Percentiles rank a stretch among this genome's conserved stretches.
Conservation (phyloP, 768 basidiomycete genomes). For the Lentinula aciculospora region DNA sequence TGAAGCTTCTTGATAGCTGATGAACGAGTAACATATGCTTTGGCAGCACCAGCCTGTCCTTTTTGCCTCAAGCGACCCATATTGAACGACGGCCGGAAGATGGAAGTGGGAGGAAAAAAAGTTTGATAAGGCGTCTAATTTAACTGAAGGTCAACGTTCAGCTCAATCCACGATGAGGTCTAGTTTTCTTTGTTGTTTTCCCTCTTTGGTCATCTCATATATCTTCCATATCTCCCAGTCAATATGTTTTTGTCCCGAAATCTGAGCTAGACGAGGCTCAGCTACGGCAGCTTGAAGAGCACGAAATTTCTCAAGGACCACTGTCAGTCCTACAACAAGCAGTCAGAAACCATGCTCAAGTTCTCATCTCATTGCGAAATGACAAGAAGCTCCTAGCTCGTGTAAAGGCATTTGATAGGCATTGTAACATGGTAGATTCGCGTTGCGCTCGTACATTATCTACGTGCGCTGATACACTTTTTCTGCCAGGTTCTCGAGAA, state of each 20-base stretch:
- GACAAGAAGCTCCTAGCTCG: slow-evolving; percentile 96
- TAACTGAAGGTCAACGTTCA: not conserved
- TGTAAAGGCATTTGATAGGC: slow-evolving; percentile 98
- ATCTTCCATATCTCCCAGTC: slow-evolving; percentile 41
- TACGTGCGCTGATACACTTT: not conserved
- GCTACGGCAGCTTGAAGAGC: slow-evolving; percentile 92
- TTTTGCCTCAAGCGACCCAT: slow-evolving; percentile 82
- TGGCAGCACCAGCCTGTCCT: slow-evolving; percentile 88
- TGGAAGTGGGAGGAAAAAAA: slow-evolving; percentile 3
- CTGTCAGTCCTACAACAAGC: slow-evolving; percentile 95
- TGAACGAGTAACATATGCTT: slow-evolving; percentile 87
- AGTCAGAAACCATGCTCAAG: slow-evolving; percentile 39
- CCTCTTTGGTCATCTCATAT: slow-evolving; percentile 3
- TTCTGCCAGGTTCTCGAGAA: slow-evolving; percentile 82
- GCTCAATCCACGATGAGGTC: slow-evolving; percentile 1
- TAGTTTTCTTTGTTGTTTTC: not conserved
- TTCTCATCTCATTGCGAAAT: slow-evolving; percentile 94
- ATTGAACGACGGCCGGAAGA: not conserved
- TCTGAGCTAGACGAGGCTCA: slow-evolving; percentile 98
- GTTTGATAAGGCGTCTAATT: slow-evolving; percentile 6
- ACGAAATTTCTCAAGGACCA: slow-evolving; percentile 98
- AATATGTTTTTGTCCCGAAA: slow-evolving; percentile 95
- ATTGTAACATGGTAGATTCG: slow-evolving; percentile 85
- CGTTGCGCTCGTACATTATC: not conserved
- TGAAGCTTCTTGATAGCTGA: slow-evolving; percentile 93